A percentile compares a stretch with the other conserved stretches of the same genome.
These are phyloP conservation scores for Dunaliella primolecta DNA, from an alignment of 139 green algal species.

Conservation along the genomic window DNA sequence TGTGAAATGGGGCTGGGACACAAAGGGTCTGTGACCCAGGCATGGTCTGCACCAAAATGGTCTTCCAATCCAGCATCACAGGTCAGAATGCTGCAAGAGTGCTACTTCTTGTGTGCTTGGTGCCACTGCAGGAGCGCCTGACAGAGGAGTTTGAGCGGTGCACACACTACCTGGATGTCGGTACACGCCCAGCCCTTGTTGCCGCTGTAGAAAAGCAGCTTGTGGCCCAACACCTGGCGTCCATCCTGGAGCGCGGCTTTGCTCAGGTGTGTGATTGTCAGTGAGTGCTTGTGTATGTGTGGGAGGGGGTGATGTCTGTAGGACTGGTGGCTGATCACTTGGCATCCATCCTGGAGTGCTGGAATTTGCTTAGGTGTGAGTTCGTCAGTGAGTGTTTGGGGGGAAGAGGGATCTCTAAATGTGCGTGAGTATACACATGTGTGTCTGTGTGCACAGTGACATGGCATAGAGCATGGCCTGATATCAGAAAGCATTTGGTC, in stretches of 20 bases:
- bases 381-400: slow-evolving; percentile 44
- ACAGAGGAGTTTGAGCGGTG: slow-evolving; percentile 85
- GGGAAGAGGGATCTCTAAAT: too few relatives aligned
- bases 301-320: too few relatives aligned
- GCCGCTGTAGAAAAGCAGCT: slow-evolving; percentile 72
- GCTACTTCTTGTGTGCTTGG: too few relatives aligned
- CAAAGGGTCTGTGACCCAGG: too few relatives aligned
- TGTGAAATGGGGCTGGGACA: too few relatives aligned
- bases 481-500: too few relatives aligned
- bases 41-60: too few relatives aligned
- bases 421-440: too few relatives aligned
- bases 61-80: too few relatives aligned
- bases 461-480: too few relatives aligned
- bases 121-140: slow-evolving; percentile 80
- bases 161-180: slow-evolving; percentile 78
- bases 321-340: slow-evolving; percentile 79
- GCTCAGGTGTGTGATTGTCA: slow-evolving; percentile 65
- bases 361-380: slow-evolving; percentile 61
- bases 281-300: slow-evolving; percentile 20
- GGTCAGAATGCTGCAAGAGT: too few relatives aligned
- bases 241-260: slow-evolving; percentile 43
- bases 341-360: slow-evolving; percentile 36
- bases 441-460: too few relatives aligned
- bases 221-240: slow-evolving; percentile 64
- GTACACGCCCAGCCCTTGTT: slow-evolving; percentile 75